Evolutionary conservation across 2,329 filamentous ascomycete species (phyloP).

Genomic region (Colletotrichum sp.): DNA sequence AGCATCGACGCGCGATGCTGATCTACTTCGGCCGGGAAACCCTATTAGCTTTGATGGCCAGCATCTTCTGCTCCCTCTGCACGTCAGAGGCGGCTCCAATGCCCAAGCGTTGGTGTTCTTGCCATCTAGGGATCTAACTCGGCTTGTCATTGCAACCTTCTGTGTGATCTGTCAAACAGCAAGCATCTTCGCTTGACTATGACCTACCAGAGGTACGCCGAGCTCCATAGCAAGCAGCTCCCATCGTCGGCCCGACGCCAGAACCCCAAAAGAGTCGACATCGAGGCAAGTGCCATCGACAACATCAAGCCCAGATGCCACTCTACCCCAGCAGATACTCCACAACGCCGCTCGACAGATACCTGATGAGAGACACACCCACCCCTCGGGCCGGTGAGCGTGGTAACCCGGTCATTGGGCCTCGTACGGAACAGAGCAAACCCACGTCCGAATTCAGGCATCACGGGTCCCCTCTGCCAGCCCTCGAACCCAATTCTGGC

Average conservation of each 20-base stretch:
- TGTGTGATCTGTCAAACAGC: rapidly evolving
- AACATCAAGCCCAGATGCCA: neutral
- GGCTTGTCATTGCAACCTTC: neutral
- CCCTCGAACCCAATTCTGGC: neutral
- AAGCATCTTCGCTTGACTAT: neutral
- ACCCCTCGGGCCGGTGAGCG: neutral
- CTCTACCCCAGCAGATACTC: neutral
- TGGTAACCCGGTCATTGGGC: neutral
- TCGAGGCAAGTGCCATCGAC: neutral
- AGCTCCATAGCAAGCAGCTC: neutral
- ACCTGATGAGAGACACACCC: neutral
- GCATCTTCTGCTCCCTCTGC: too few species aligned
- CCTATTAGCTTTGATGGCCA: neutral
- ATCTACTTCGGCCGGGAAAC: neutral
- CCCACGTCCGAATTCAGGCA: neutral
- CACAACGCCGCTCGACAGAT: neutral
- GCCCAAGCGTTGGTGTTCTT: too few species aligned
- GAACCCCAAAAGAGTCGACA: neutral
- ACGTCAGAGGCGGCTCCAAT: too few species aligned
- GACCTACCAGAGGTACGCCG: neutral
- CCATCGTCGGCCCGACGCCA: neutral
- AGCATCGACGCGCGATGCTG: neutral
- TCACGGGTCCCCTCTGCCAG: neutral
- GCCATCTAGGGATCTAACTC: neutral
- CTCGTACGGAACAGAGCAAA: neutral